These are phyloP conservation scores for Tulasnella sp. DNA, from an alignment of 768 basidiomycete species.

Conservation along the genomic window DNA sequence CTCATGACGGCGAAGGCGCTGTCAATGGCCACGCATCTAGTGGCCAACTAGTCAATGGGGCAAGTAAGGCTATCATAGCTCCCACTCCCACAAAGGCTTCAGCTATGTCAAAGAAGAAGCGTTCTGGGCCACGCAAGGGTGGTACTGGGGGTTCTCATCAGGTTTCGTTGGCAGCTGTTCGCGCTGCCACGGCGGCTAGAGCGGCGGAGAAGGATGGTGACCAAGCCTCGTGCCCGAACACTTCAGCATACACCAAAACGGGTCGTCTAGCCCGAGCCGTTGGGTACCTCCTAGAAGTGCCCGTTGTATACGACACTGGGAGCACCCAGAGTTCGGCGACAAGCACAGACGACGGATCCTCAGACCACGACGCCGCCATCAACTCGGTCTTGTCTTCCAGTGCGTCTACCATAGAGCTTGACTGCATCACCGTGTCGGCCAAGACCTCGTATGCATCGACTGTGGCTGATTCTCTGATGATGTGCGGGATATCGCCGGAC, in stretches of 20 bases:
- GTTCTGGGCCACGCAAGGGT: neutral
- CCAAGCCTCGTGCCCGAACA: neutral
- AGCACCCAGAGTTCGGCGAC: neutral
- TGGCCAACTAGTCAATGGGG: too few relatives aligned
- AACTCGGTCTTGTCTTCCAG: neutral
- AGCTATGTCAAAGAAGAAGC: neutral
- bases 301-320: neutral
- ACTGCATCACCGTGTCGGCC: neutral
- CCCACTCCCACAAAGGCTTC: neutral
- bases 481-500: slow-evolving; percentile 12
- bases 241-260: neutral
- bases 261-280: slow-evolving; percentile 3
- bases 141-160: neutral
- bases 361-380: neutral
- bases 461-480: slow-evolving; percentile 12
- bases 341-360: neutral
- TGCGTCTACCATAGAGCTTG: neutral
- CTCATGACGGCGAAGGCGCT: neutral
- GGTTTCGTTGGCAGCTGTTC: slow-evolving; percentile 4
- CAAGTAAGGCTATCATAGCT: neutral
- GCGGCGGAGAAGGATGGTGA: slow-evolving; percentile 2
- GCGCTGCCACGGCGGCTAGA: slow-evolving; percentile 2
- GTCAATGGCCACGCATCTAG: neutral
- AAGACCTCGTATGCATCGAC: neutral
- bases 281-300: neutral